Base-by-base conservation (phyloP, 2,329 filamentous ascomycete genomes). In the Epichloe elymi region DNA sequence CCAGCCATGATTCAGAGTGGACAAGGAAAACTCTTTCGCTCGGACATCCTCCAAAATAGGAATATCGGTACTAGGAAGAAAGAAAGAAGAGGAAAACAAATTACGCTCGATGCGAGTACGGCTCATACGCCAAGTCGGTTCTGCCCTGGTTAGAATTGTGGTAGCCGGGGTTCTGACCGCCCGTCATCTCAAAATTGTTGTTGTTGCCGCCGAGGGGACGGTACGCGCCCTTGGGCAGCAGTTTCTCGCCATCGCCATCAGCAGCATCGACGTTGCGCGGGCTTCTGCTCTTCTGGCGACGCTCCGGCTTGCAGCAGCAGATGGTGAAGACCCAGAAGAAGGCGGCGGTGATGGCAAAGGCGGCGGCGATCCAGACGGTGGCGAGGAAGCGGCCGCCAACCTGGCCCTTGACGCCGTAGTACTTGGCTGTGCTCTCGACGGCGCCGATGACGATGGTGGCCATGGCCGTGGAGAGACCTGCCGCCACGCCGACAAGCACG, bases 301-400 rank as follows among this genome's bases (percentile, higher is more conserved):
- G 57, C 51, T 69, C 67, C 14, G 67, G 67, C 60, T 88, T 87
- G 59, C 90, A 95, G 80, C 90, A 97, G 83, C 91, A 97, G 61
- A 86, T 79, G 67, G 83, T 88, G 67, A 94, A 80, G 63, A 90
- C 72, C 91, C 93, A 97, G 83, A 97, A 96, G 64, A 95, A 70
- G 56, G 79, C 80, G 7, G 85, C 84, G 41, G 68, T 86, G 36
- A 93, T 64, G 55, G 85, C 83, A 64, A 94, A 89, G 30, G 79
- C 86, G 39, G 84, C 83, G 42, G 83, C 83, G 54, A 97, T 74
- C 88, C 90, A 96, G 60, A 85, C 79, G 19, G 82, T 70, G 37
- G 76, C 76, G 50, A 93, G 80, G 71, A 86, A 91, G 53, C 74
- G 71, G 33, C 66, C 78, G 70, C 89, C 86, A 64, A 94, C 70